Evolutionary conservation across 768 basidiomycete species (phyloP).

Genomic region (Daedaleopsis nitida): DNA sequence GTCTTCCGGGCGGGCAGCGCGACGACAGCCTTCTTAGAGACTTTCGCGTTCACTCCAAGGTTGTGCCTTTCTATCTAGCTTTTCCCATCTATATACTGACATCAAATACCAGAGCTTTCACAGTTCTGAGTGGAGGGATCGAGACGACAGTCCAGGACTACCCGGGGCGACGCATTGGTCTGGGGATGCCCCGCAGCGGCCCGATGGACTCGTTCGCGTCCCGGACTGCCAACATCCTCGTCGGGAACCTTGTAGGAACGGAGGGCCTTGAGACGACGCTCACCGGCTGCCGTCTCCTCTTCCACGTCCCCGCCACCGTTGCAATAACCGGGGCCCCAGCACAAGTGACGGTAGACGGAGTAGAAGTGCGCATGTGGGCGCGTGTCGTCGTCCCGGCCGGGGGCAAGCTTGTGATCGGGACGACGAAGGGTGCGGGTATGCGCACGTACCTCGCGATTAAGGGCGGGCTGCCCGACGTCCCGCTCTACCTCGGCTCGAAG

Average conservation of each 20-base stretch:
- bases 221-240: slow-evolving; percentile 57
- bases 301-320: slow-evolving; percentile 50
- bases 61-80: slow-evolving; percentile 14
- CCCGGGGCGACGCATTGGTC: slow-evolving; percentile 51
- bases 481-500: slow-evolving; percentile 62
- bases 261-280: slow-evolving; percentile 60
- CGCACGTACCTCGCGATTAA: slow-evolving; percentile 56
- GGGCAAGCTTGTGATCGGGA: slow-evolving; percentile 44
- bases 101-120: slow-evolving; percentile 42
- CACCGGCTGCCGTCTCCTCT: slow-evolving; percentile 50
- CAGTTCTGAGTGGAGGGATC: slow-evolving; percentile 55
- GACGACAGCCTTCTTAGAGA: slow-evolving; percentile 52
- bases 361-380: slow-evolving; percentile 48
- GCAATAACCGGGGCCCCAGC: slow-evolving; percentile 57
- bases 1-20: slow-evolving; percentile 44
- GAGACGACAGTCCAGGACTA: slow-evolving; percentile 62
- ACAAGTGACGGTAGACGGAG: slow-evolving; percentile 44
- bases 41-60: slow-evolving; percentile 45
- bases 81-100: background rate
- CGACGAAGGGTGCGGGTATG: slow-evolving; percentile 41
- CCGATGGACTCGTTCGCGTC: slow-evolving; percentile 66
- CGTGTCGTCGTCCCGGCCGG: slow-evolving; percentile 47
- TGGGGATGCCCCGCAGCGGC: slow-evolving; percentile 64
- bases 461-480: slow-evolving; percentile 62
- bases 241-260: slow-evolving; percentile 48